Base-by-base conservation (phyloP, 495 filamentous ascomycete species). In the Aspergillus wentii region DNA sequence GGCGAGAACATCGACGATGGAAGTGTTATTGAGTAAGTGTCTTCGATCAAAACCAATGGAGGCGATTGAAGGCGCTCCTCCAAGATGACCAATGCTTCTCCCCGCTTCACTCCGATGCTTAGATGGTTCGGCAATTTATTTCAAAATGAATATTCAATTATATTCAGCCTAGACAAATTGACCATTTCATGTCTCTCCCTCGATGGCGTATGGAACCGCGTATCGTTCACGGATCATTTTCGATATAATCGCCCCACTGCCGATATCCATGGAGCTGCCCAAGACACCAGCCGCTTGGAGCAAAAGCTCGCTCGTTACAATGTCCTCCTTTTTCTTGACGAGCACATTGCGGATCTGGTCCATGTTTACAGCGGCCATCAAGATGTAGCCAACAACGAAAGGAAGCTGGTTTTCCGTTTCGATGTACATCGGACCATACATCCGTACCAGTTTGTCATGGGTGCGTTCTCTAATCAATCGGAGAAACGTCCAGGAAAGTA, bases 321-420 rank as follows among this genome's bases (percentile, higher is more conserved):
- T 13, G 4, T 29, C 14, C 26, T 29, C 26, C 26, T 13, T 29
- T 13, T 29, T 29, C 26, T 29, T 29, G 4, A 13, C 26, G 14
- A 29, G 11, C 26, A 29, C 26, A 9, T 9, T 13, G 14, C 11
- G 11, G 14, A 29, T 29, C 16, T 2, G 15, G 11, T 27, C 35
- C 9, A 38, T 49, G 10, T 31, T 22, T 15, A 34, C 30, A 11
- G 54, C 54, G 11, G 56, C 44, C 48, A 63, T 56, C 46, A 69
- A 54, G 18, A 68, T 59, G 33, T 57, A 68, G 8, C 65, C 61
- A 0, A 71, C 53, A 13, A 68, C 30, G 13, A 48, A 69, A 1
- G 59, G 61, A 14, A 72, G 48, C 28, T 72, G 50, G 9, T 17
- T 41, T 35, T 69, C 59, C n/a, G 49, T 30, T 14, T 62, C 51